These are phyloP conservation scores for Paraphaeosphaeria sporulosa DNA, from an alignment of 2,329 filamentous ascomycete genomes.

Conservation along the genomic window DNA sequence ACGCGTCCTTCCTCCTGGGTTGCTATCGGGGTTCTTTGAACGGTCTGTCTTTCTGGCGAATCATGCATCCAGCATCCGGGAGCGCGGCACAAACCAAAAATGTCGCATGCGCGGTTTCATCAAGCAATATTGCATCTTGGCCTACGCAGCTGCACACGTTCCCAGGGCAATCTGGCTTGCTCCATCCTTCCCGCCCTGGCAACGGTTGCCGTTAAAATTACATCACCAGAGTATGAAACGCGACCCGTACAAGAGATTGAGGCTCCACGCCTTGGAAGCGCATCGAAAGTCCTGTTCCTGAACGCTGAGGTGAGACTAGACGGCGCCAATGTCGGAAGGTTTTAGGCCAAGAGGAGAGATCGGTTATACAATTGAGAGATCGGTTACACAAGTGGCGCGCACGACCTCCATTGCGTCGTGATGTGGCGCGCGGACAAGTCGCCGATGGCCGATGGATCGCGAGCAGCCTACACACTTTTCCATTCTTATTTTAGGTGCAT, in stretches of 20 bases:
- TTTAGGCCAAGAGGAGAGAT: background rate
- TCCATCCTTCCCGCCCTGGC: background rate
- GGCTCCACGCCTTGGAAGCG: background rate
- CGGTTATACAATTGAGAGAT: background rate
- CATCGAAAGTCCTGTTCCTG: conserved; percentile 8
- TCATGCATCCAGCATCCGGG: background rate
- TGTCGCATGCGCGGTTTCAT: conserved; percentile 2
- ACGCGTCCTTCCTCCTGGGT: background rate
- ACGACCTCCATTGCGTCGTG: background rate
- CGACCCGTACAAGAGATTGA: background rate
- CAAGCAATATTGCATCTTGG: background rate
- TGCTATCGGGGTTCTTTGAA: background rate
- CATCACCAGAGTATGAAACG: conserved; percentile 4
- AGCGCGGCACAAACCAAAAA: background rate
- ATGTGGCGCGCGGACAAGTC: conserved; percentile 1
- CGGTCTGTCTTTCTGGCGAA: background rate
- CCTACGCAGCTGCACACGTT: background rate
- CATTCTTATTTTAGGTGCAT: background rate
- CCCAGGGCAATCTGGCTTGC: background rate
- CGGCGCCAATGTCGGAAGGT: conserved; percentile 7
- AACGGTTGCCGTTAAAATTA: conserved; percentile 1
- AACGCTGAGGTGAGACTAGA: background rate
- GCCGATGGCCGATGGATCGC: background rate
- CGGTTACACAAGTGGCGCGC: background rate
- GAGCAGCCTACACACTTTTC: background rate